Conservation (phyloP, 2,329 filamentous ascomycete genomes). For the Aspergillus brunneoviolaceus region DNA sequence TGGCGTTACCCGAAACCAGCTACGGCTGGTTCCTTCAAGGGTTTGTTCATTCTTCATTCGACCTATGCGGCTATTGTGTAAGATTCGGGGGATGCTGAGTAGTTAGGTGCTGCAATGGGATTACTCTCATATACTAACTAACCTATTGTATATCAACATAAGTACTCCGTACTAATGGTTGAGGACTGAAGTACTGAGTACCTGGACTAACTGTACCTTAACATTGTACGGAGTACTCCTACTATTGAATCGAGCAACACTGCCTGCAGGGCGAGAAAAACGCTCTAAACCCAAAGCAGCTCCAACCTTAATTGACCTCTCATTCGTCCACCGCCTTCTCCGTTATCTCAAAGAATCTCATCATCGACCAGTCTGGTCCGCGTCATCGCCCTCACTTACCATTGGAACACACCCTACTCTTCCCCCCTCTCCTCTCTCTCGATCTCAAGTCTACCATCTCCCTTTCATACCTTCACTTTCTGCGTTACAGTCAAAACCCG, state of each 20-base stretch:
- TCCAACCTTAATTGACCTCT: conserved; percentile 3
- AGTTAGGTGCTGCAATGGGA: too few relatives aligned
- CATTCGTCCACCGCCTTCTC: conserved; percentile 6
- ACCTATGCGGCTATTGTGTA: background rate
- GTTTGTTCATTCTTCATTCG: background rate
- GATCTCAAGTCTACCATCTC: background rate
- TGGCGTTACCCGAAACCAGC: background rate
- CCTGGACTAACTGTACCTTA: too few relatives aligned
- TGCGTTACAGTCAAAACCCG: background rate
- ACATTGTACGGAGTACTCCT: too few relatives aligned
- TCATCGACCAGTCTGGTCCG: background rate
- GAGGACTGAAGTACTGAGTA: too few relatives aligned
- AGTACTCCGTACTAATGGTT: background rate
- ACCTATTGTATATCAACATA: too few relatives aligned
- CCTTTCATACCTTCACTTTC: background rate
- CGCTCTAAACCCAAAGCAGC: background rate
- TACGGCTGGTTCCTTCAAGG: background rate
- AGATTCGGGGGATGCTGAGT: background rate
- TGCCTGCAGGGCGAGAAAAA: background rate
- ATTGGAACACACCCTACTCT: background rate
- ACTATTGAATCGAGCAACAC: too few relatives aligned
- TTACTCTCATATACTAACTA: too few relatives aligned
- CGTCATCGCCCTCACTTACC: background rate
- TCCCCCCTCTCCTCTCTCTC: background rate
- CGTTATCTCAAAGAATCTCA: conserved; percentile 3